These are phyloP conservation scores for Cordyceps pruinosa DNA, from an alignment of 2,329 filamentous ascomycete species.

Conservation along the genomic window DNA sequence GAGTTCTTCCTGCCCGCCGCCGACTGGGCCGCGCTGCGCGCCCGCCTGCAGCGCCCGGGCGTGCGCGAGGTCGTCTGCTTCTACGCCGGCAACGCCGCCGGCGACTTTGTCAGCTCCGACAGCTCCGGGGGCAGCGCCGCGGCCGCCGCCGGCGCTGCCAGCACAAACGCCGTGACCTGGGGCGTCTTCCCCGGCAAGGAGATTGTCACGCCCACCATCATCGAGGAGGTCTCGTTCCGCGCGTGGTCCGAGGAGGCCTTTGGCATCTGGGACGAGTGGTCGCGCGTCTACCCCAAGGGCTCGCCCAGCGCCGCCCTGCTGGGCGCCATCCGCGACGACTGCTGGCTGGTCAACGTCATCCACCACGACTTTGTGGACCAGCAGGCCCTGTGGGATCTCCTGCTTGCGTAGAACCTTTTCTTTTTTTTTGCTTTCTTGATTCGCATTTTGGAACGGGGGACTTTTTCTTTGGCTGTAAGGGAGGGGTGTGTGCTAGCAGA, in stretches of 20 bases:
- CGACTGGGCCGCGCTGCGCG: constrained; percentile 64
- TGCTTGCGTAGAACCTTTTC: constrained; percentile 26
- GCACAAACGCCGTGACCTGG: constrained; percentile 94
- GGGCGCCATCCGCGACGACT: constrained; percentile 57
- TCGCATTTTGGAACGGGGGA: too few relatives aligned
- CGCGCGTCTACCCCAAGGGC: constrained; percentile 72
- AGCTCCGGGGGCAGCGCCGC: constrained; percentile 28
- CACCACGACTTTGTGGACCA: constrained; percentile 70
- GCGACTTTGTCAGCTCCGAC: constrained; percentile 72
- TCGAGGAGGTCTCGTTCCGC: constrained; percentile 88
- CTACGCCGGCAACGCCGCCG: constrained; percentile 73
- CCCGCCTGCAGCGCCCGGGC: constrained; percentile 52
- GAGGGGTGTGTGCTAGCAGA: too few relatives aligned
- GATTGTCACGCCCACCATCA: constrained; percentile 93
- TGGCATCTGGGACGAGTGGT: constrained; percentile 92
- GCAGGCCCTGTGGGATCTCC: constrained; percentile 64
- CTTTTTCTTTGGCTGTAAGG: too few relatives aligned
- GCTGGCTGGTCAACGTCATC: constrained; percentile 88
- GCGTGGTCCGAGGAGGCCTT: constrained; percentile 96
- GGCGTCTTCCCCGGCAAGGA: constrained; percentile 93
- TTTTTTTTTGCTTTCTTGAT: background rate
- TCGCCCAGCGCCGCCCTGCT: constrained; percentile 67
- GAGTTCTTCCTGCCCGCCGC: constrained; percentile 80
- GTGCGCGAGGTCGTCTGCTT: constrained; percentile 67
- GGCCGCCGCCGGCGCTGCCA: constrained; percentile 40